A percentile compares a stretch with the other conserved stretches of the same genome.
These are phyloP conservation scores for Ilyonectria mors-panacis DNA, from an alignment of 2,329 filamentous ascomycete species.

Conservation along the genomic window DNA sequence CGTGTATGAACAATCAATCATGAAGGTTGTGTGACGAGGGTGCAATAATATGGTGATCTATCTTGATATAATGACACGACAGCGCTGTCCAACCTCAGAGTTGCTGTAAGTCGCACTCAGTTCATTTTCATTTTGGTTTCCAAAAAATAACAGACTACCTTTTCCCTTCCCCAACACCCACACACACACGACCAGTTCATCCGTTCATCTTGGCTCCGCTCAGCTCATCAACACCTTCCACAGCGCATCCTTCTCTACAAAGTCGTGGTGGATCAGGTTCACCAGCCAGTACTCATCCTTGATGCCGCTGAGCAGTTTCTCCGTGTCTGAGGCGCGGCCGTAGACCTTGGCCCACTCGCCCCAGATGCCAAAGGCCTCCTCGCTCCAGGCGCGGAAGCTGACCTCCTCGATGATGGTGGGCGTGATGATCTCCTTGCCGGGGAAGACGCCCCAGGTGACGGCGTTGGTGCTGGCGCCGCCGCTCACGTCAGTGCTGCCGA, in stretches of 20 bases:
- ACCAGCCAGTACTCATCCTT: constrained; percentile 87
- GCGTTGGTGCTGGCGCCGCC: constrained; percentile 81
- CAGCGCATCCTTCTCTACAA: constrained; percentile 77
- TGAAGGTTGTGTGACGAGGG: neutral
- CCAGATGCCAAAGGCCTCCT: constrained; percentile 98
- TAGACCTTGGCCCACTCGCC: constrained; percentile 94
- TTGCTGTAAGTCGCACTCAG: neutral
- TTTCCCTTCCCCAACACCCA: constrained; percentile 43
- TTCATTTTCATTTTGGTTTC: constrained; percentile 3
- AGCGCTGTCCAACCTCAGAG: neutral
- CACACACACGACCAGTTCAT: constrained; percentile 9
- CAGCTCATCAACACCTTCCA: constrained; percentile 76
- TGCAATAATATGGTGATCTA: neutral
- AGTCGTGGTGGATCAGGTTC: constrained; percentile 90
- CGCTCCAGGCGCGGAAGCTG: constrained; percentile 92
- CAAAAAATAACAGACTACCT: constrained; percentile 50
- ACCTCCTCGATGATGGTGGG: constrained; percentile 98
- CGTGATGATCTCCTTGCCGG: constrained; percentile 94
- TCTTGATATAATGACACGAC: neutral
- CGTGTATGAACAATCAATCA: constrained; percentile 5
- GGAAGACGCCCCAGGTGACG: constrained; percentile 97
- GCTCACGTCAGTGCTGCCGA: constrained; percentile 45
- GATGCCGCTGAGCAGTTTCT: constrained; percentile 77
- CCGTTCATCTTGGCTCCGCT: constrained; percentile 16
- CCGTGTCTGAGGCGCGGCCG: constrained; percentile 78